phyloP scores from a whole-genome alignment of 1,284 basidiomycete genomes.

The Singerocomus rubriflavus region DNA sequence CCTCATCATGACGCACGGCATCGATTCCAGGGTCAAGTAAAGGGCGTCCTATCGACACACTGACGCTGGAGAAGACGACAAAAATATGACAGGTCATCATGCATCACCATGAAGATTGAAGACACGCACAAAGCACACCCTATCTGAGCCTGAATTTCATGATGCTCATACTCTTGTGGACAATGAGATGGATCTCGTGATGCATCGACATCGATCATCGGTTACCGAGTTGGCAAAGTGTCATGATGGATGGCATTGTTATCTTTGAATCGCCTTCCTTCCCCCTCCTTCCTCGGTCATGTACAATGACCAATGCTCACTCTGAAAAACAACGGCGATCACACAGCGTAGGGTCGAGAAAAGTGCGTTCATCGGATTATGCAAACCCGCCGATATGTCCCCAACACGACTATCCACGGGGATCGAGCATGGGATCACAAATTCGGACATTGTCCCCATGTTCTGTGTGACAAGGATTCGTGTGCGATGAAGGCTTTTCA shows the following conservation, averaged over 20 bases:
- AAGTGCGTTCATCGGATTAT: no score
- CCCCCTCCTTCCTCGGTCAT: neutral
- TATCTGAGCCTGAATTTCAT: constrained; percentile 11
- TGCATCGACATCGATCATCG: constrained; percentile 1
- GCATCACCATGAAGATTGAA: constrained; percentile 2
- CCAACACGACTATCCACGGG: no score
- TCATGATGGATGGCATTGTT: neutral
- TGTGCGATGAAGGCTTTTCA: no score
- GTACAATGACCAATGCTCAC: neutral
- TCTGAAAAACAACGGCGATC: neutral
- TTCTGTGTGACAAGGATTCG: no score
- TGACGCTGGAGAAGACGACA: neutral
- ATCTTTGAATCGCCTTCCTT: neutral
- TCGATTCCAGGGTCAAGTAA: neutral
- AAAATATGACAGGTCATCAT: neutral
- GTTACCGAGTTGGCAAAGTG: neutral
- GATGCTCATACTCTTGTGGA: neutral
- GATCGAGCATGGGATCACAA: no score
- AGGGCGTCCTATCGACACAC: neutral
- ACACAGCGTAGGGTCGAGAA: no score
- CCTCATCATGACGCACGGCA: neutral
- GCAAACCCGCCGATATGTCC: no score
- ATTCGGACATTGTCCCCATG: no score
- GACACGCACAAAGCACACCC: neutral
- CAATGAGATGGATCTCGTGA: neutral